phyloP scores from a whole-genome alignment of 208 protist species.

The Naegleria gruberi region DNA sequence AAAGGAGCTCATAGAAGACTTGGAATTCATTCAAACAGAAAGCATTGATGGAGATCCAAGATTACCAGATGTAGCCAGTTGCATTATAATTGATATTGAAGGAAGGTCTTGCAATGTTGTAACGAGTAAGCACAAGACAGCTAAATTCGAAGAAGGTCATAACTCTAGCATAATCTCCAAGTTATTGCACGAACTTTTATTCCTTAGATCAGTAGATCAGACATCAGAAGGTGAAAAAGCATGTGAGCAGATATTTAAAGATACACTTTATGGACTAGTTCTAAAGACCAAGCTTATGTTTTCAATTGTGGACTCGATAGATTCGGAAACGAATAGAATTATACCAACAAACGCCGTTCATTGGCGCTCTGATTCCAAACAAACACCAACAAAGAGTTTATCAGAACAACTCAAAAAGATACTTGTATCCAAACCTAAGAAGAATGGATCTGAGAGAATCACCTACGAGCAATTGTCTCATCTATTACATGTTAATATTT shows the following conservation, averaged over 20 bases:
- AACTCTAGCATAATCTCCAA: not conserved
- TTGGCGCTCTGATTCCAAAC: not conserved
- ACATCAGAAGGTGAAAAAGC: not conserved
- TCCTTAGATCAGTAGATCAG: not conserved
- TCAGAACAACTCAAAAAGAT: not conserved
- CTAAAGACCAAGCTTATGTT: not conserved
- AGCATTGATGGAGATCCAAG: not conserved
- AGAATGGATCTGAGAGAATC: not conserved
- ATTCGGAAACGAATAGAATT: not conserved
- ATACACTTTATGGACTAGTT: not conserved
- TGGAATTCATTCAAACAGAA: not conserved
- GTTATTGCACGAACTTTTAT: not conserved
- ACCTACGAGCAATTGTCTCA: not conserved
- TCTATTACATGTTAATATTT: not conserved
- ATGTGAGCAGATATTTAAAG: not conserved
- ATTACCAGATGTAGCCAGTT: not conserved
- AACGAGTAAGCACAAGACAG: not conserved
- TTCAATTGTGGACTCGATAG: not conserved
- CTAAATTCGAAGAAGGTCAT: not conserved
- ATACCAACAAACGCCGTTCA: not conserved
- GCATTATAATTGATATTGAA: not conserved
- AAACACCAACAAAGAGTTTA: not conserved
- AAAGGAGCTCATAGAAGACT: not conserved
- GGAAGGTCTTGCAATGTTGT: not conserved
- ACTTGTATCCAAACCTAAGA: not conserved